Evolutionary conservation across 108 stramenopile genomes (phyloP).

Genomic region (Parmales sp.): DNA sequence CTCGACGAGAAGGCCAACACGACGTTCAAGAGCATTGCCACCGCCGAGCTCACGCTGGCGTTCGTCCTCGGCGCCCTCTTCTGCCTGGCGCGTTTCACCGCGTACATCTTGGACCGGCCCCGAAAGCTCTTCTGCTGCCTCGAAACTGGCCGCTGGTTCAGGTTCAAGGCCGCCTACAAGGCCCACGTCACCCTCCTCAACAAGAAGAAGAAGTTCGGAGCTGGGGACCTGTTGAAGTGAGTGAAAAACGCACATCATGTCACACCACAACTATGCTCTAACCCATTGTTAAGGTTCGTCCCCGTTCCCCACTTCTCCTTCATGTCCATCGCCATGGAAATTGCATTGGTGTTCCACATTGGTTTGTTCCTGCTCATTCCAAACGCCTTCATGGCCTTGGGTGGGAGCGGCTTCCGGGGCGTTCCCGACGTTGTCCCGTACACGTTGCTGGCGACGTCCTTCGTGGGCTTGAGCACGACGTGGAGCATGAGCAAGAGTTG

Average conservation of each 20-base stretch:
- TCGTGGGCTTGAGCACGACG: neutral
- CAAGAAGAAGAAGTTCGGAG: neutral
- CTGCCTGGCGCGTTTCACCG: neutral
- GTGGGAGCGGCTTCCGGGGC: neutral
- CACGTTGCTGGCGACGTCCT: neutral
- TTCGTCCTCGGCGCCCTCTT: neutral
- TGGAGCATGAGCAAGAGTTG: neutral
- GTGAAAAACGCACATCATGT: neutral
- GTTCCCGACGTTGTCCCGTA: neutral
- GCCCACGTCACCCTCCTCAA: neutral
- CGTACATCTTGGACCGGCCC: neutral
- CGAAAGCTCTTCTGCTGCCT: neutral
- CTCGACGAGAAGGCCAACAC: neutral
- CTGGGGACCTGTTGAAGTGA: too few relatives aligned
- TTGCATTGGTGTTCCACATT: neutral
- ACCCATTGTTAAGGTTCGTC: neutral
- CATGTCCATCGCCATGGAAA: neutral
- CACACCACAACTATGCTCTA: neutral
- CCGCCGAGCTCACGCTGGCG: neutral
- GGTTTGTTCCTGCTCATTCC: neutral
- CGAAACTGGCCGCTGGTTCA: neutral
- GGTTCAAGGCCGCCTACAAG: neutral
- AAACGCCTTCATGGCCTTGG: conserved; percentile 4
- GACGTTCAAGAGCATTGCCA: neutral
- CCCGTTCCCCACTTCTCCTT: neutral